Evolutionary conservation across 164 flowering plant genomes (phyloP).

Genomic region (Brasenia schreberi): DNA sequence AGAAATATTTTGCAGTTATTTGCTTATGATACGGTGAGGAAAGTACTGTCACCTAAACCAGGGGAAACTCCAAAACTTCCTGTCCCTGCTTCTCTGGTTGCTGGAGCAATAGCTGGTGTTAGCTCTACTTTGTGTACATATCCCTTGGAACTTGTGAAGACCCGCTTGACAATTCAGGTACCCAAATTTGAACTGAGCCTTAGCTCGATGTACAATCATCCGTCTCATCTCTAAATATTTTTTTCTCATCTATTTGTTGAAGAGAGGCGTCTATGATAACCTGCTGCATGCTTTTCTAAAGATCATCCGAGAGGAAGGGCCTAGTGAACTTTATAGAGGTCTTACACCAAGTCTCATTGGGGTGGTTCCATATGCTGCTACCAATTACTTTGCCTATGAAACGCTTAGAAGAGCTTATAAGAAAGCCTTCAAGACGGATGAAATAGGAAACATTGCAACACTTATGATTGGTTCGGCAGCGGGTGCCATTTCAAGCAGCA

Average conservation of each 20-base stretch:
- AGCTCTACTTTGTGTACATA: slow-evolving; percentile 80
- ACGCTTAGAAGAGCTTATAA: slow-evolving; percentile 52
- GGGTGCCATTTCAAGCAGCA: slow-evolving; percentile 64
- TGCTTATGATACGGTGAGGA: slow-evolving; percentile 85
- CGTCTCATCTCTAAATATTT: not conserved
- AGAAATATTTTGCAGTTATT: slow-evolving; percentile 46
- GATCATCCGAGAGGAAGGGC: slow-evolving; percentile 70
- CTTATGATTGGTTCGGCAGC: slow-evolving; percentile 73
- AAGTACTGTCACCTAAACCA: slow-evolving; percentile 45
- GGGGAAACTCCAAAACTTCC: slow-evolving; percentile 62
- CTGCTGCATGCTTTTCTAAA: slow-evolving; percentile 74
- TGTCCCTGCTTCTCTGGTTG: slow-evolving; percentile 71
- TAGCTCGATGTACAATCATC: not conserved
- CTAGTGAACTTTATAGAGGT: slow-evolving; percentile 80
- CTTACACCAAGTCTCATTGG: slow-evolving; percentile 90
- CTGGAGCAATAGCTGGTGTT: slow-evolving; percentile 97
- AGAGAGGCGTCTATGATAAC: slow-evolving; percentile 68
- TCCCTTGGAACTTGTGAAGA: slow-evolving; percentile 89
- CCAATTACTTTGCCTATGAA: slow-evolving; percentile 89
- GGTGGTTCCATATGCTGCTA: slow-evolving; percentile 90
- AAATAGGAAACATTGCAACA: slow-evolving; percentile 55
- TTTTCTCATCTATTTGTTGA: slow-evolving; percentile 10
- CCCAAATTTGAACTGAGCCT: not conserved
- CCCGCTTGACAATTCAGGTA: slow-evolving; percentile 93
- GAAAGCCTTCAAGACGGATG: slow-evolving; percentile 26